phyloP scores from a whole-genome alignment of 441 rosid species.

The Isatis lusitanica region DNA sequence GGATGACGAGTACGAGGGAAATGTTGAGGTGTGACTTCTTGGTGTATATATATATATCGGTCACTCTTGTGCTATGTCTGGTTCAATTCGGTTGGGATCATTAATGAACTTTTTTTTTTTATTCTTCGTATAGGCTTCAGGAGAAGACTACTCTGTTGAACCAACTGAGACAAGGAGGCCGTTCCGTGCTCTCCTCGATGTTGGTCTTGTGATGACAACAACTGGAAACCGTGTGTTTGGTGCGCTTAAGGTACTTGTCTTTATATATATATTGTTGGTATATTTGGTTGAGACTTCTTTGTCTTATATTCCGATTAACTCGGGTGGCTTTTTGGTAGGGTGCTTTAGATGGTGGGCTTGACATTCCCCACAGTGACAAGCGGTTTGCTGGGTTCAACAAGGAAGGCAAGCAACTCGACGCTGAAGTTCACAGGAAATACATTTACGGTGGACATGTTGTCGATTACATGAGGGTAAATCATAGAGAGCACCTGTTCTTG shows the following conservation, averaged over 20 bases:
- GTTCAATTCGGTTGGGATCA: neutral
- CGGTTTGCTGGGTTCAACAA: constrained; percentile 83
- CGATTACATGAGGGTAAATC: constrained; percentile 68
- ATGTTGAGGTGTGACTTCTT: constrained; percentile 54
- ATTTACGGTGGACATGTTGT: constrained; percentile 87
- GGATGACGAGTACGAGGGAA: constrained; percentile 73
- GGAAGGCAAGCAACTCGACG: constrained; percentile 73
- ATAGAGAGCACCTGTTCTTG: neutral
- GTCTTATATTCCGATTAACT: neutral
- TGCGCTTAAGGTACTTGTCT: constrained; percentile 61
- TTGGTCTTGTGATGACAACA: constrained; percentile 72
- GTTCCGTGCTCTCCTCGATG: constrained; percentile 86
- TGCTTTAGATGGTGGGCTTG: constrained; percentile 85
- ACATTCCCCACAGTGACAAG: constrained; percentile 89
- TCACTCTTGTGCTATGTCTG: neutral
- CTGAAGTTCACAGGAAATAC: constrained; percentile 77
- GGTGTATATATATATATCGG: neutral
- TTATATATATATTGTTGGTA: neutral
- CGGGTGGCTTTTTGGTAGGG: constrained; percentile 43
- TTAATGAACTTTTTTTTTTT: neutral
- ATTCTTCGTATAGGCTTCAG: constrained; percentile 49
- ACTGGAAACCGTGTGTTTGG: constrained; percentile 80
- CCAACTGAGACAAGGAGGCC: constrained; percentile 72
- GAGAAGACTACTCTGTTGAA: constrained; percentile 74
- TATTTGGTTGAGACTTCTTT: neutral